Conservation (phyloP, 768 basidiomycete genomes). For the Erythrobasidium yunnanense region DNA sequence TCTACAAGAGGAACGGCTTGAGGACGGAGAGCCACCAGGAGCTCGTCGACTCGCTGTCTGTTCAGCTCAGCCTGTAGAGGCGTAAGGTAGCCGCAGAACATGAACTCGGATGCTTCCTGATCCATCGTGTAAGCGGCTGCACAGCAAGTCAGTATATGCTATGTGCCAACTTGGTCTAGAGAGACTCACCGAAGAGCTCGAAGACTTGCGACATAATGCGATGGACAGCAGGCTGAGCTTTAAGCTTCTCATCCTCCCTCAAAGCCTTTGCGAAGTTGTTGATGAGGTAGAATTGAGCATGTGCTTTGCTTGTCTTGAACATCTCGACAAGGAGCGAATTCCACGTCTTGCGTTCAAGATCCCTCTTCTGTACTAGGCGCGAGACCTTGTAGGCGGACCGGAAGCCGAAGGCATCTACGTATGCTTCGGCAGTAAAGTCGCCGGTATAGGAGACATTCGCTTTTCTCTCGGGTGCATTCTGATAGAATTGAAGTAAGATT, state of each 20-base stretch:
- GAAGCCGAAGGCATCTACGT: slow-evolving; percentile 37
- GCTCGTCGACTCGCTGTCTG: slow-evolving; percentile 32
- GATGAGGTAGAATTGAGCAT: slow-evolving; percentile 38
- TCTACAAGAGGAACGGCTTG: slow-evolving; percentile 39
- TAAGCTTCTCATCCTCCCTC: slow-evolving; percentile 31
- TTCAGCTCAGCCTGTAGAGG: slow-evolving; percentile 33
- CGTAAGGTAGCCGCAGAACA: slow-evolving; percentile 41
- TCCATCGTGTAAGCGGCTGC: slow-evolving; percentile 36
- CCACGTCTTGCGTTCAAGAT: slow-evolving; percentile 34
- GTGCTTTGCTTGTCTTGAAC: slow-evolving; percentile 33
- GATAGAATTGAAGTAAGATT: neutral
- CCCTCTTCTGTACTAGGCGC: slow-evolving; percentile 34
- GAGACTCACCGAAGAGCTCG: slow-evolving; percentile 43
- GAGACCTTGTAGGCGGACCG: slow-evolving; percentile 36
- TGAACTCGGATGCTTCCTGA: slow-evolving; percentile 44
- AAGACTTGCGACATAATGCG: slow-evolving; percentile 41
- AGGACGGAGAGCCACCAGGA: slow-evolving; percentile 36
- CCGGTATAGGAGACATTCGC: slow-evolving; percentile 31
- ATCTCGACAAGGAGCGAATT: slow-evolving; percentile 28
- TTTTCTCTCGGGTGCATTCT: slow-evolving; percentile 26
- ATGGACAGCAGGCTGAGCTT: slow-evolving; percentile 32
- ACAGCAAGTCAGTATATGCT: slow-evolving; percentile 7
- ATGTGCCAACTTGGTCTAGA: slow-evolving; percentile 34
- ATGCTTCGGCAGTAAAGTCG: slow-evolving; percentile 30
- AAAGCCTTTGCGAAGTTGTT: slow-evolving; percentile 38